Conservation (phyloP, 2,329 filamentous ascomycete species). For the Fusarium sp. region DNA sequence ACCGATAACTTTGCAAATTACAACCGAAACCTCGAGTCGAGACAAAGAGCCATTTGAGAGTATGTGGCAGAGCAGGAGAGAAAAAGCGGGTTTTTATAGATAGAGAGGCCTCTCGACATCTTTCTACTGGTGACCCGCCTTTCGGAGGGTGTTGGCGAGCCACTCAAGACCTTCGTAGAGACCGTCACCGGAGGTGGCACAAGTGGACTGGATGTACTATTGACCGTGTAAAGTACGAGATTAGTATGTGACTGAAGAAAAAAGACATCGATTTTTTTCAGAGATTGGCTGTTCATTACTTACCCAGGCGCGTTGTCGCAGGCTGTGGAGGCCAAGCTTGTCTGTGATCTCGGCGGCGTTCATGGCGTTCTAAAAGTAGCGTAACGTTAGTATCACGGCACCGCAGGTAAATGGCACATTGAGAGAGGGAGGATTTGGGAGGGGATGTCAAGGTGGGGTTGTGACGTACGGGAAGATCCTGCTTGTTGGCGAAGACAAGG, state of each 20-base stretch:
- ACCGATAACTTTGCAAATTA: slow-evolving; percentile 68
- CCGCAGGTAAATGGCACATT: slow-evolving; percentile 8
- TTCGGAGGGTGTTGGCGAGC: slow-evolving; percentile 86
- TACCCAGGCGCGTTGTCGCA: slow-evolving; percentile 99
- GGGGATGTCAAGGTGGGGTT: slow-evolving; percentile 29
- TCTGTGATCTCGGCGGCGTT: slow-evolving; percentile 99
- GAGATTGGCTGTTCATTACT: slow-evolving; percentile 55
- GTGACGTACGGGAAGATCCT: slow-evolving; percentile 91
- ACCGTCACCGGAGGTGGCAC: slow-evolving; percentile 98
- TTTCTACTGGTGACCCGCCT: slow-evolving; percentile 74
- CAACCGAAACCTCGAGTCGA: slow-evolving; percentile 66
- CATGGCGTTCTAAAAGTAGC: slow-evolving; percentile 86
- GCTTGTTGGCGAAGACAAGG: slow-evolving; percentile 99
- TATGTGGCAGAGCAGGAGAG: slow-evolving; percentile 57
- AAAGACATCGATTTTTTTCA: neutral
- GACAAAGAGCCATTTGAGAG: slow-evolving; percentile 56
- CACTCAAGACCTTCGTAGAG: slow-evolving; percentile 99
- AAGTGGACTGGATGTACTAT: slow-evolving; percentile 99
- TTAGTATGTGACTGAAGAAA: slow-evolving; percentile 39
- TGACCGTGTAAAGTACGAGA: slow-evolving; percentile 25
- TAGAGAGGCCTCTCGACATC: slow-evolving; percentile 49
- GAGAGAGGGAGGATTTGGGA: slow-evolving; percentile 9
- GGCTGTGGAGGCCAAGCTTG: slow-evolving; percentile 98
- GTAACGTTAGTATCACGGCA: slow-evolving; percentile 35
- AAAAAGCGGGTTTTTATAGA: slow-evolving; percentile 51